Evolutionary conservation across 148 eudicot species (phyloP).

Genomic region (Rhododendron mucronatum): DNA sequence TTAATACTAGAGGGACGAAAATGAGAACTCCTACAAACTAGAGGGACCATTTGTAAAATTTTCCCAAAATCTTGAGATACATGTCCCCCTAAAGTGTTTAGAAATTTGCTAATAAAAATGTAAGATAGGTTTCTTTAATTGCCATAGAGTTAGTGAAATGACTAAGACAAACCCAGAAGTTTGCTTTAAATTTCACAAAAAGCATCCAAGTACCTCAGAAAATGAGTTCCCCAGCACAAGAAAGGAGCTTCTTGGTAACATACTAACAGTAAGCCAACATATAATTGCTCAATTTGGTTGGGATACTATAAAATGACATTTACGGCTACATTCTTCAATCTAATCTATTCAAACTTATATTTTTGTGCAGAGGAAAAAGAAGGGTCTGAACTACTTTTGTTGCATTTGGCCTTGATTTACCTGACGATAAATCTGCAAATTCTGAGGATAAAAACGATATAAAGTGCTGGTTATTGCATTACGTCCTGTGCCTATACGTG

Average conservation of each 20-base stretch:
- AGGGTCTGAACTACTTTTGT: constrained; percentile 27
- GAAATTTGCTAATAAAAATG: background rate
- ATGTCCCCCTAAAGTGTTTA: background rate
- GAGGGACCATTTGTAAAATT: no score
- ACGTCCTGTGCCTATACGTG: background rate
- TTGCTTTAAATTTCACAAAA: background rate
- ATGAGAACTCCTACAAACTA: no score
- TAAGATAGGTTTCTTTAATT: background rate
- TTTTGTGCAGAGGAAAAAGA: constrained; percentile 36
- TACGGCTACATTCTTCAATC: background rate
- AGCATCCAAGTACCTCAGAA: background rate
- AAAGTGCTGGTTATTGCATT: background rate
- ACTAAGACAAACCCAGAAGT: background rate
- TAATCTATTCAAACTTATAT: background rate
- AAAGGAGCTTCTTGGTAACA: background rate
- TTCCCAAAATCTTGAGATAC: background rate
- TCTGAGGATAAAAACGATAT: background rate
- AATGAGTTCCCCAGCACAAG: background rate
- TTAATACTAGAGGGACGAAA: no score
- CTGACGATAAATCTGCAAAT: background rate
- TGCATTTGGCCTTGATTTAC: constrained; percentile 31
- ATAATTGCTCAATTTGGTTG: background rate
- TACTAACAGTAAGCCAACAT: background rate
- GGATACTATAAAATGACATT: background rate
- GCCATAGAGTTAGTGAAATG: background rate